Evolutionary conservation across 495 filamentous ascomycete species (phyloP).

Genomic region (Chaetomium cochliodes): DNA sequence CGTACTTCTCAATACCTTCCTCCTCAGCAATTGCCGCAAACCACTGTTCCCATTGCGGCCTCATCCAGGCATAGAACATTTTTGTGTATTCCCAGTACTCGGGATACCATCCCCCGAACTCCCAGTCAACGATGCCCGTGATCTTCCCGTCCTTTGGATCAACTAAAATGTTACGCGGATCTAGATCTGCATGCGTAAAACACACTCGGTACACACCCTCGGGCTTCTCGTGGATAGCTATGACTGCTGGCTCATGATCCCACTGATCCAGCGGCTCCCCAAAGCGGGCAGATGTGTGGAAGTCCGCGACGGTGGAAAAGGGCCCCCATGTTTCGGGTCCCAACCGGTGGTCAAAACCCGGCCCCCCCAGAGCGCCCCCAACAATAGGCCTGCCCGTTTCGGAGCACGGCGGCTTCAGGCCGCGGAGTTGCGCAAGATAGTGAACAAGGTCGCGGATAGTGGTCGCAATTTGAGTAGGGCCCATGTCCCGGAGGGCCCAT

Average conservation of each 20-base stretch:
- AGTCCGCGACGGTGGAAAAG: constrained; percentile 1
- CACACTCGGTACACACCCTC: background rate
- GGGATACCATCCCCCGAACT: constrained; percentile 19
- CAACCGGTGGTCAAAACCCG: constrained; percentile 5
- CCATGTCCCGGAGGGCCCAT: background rate
- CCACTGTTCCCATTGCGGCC: background rate
- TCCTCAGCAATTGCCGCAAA: background rate
- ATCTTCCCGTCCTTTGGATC: constrained; percentile 4
- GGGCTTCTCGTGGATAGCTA: background rate
- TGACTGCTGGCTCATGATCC: background rate
- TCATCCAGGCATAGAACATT: background rate
- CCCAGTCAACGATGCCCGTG: constrained; percentile 16
- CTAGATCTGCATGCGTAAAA: constrained; percentile 11
- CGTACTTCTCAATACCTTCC: background rate
- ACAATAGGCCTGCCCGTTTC: background rate
- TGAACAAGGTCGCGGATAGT: background rate
- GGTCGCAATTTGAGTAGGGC: background rate
- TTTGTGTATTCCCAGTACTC: constrained; percentile 19
- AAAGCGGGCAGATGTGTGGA: constrained; percentile 15
- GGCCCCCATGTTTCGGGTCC: constrained; percentile 4
- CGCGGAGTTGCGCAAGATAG: constrained; percentile 10
- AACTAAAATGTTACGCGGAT: constrained; percentile 2
- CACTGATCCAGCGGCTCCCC: constrained; percentile 6
- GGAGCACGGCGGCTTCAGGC: background rate
- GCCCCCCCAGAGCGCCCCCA: constrained; percentile 1